Evolutionary conservation across 768 basidiomycete genomes (phyloP), one percentile per base, ranked within the genome.

Genomic region (Gloeopeniophorella convolvens): DNA sequence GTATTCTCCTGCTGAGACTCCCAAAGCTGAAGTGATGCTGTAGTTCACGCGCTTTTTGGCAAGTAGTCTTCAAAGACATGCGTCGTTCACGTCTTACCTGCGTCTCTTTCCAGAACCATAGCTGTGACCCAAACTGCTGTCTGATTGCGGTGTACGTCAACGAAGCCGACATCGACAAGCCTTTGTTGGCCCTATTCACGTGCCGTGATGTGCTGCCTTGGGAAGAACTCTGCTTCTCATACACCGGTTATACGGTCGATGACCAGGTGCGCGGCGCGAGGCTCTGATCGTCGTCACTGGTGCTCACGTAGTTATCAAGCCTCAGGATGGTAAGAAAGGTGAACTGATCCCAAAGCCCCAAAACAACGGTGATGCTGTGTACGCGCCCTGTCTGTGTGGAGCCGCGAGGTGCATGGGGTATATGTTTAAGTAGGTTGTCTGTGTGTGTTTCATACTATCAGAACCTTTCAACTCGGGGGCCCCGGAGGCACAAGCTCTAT

Each of bases 31-130:
- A 49, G 51, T 39, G 42, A 21, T 35, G 15, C 20, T 52, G 10
- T 57, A 94, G 91, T 92, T 93, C 66, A 93, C 92, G n/a, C 79
- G 92, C 27, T 95, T 89, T 60, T 66, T 94, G 58, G 91, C 89
- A 62, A 60, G 79, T 71, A 12, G 42, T 4, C 9, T 16, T 16
- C 23, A n/a, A 15, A 21, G 12, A 9, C 18, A 27, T 18, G 7
- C 16, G n/a, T 27, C 9, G 33, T 27, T 2, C 43, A 12, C 42
- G 27, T 42, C 23, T 44, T 5, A 16, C 31, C 42, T 46, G 9
- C 43, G 10, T 27, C 28, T 33, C 48, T 23, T 21, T 24, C 2
- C 51, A 93, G 90, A 96, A 95, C 57, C 91, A 96, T 58, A 90
- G 86, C 15, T 95, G 93, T 59, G 83, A 90, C 49, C 92, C 92